These are phyloP conservation scores for Tolypocladium sp. DNA, from an alignment of 2,329 filamentous ascomycete genomes.

Conservation along the genomic window DNA sequence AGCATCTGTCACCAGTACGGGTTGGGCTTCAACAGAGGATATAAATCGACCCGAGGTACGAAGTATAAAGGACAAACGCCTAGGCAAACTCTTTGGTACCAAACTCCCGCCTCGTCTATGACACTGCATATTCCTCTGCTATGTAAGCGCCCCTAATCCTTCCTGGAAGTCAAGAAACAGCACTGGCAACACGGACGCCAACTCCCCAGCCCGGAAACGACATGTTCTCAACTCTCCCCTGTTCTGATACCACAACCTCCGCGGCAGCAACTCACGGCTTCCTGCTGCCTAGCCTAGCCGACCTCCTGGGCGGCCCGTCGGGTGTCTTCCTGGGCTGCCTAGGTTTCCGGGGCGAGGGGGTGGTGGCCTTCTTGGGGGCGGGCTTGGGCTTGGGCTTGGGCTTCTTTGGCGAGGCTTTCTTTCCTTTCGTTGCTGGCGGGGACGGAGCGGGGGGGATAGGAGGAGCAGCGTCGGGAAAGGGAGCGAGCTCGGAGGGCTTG, in stretches of 20 bases:
- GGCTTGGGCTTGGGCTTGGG: not conserved
- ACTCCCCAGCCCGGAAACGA: not conserved
- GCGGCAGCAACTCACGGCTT: not conserved
- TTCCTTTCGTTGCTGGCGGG: not conserved
- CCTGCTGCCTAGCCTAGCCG: not conserved
- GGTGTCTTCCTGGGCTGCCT: not conserved
- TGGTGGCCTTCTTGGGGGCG: not conserved
- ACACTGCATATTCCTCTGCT: not conserved
- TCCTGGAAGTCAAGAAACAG: not conserved
- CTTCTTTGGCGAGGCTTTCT: not conserved
- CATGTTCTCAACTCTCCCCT: not conserved
- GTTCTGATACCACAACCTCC: not conserved
- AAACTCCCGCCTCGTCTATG: not conserved
- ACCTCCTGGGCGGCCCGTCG: not conserved
- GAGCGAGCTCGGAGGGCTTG: not conserved
- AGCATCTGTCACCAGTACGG: not conserved
- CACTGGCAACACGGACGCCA: not conserved
- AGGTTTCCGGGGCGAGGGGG: not conserved
- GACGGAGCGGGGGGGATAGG: not conserved
- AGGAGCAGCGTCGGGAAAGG: not conserved
- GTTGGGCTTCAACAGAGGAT: too few species aligned
- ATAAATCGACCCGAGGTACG: too few species aligned
- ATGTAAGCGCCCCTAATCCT: not conserved
- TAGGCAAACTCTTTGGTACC: not conserved
- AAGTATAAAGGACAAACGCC: not conserved